A percentile compares a stretch with the other conserved stretches of the same genome.
These are phyloP conservation scores for Microthlaspi erraticum DNA, from an alignment of 345 rosid species.

Conservation along the genomic window DNA sequence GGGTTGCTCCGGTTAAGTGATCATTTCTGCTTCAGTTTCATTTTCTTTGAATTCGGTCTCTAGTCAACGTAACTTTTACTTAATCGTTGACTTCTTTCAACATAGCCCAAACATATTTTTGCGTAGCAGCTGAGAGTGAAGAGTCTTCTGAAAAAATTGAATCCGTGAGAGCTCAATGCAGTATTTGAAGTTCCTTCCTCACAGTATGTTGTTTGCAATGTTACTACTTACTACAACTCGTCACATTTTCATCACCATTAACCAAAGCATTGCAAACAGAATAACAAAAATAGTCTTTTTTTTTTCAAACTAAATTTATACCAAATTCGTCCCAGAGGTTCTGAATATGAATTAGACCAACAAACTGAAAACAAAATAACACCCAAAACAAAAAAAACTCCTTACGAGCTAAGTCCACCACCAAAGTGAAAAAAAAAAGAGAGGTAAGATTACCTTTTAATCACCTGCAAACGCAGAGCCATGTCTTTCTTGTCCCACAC, in stretches of 20 bases:
- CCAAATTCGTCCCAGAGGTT: neutral
- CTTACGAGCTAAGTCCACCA: too few species aligned
- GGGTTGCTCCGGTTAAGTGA: neutral
- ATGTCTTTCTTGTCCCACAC: neutral
- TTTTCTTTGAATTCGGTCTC: too few species aligned
- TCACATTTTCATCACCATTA: neutral
- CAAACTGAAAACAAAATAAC: too few species aligned
- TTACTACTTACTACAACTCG: neutral
- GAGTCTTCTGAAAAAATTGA: too few species aligned
- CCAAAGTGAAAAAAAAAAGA: neutral
- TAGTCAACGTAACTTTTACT: neutral
- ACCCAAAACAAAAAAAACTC: neutral
- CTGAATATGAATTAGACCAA: too few species aligned
- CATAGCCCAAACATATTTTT: neutral
- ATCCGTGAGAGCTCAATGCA: too few species aligned
- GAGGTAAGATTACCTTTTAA: neutral
- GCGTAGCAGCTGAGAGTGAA: neutral
- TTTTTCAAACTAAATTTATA: neutral
- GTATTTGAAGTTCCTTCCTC: too few species aligned
- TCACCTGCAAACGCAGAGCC: slow-evolving; percentile 14
- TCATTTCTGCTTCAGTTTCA: too few species aligned
- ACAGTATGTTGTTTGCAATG: neutral
- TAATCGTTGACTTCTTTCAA: too few species aligned
- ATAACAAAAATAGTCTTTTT: neutral
- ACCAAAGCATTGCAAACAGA: neutral